These are phyloP conservation scores for Thelonectria discophora DNA, from an alignment of 2,329 filamentous ascomycete genomes.

Conservation along the genomic window DNA sequence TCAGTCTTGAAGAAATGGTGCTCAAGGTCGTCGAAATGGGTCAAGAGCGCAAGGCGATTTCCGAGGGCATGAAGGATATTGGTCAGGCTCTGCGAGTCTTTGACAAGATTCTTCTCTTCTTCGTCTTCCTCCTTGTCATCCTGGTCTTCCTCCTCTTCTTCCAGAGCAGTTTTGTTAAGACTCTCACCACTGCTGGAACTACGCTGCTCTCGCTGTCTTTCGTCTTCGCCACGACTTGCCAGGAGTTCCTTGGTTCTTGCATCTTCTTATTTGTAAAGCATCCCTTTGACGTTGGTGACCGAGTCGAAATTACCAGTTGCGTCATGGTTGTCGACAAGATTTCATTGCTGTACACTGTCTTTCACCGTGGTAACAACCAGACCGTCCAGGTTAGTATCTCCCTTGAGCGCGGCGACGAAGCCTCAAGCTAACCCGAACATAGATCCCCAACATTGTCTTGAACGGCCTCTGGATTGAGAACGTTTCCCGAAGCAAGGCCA, in stretches of 20 bases:
- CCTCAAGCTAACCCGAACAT: neutral
- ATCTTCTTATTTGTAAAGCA: slow-evolving; percentile 99
- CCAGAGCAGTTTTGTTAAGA: slow-evolving; percentile 84
- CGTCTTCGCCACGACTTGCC: slow-evolving; percentile 89
- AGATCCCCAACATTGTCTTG: slow-evolving; percentile 90
- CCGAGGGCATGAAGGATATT: slow-evolving; percentile 96
- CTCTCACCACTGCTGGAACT: slow-evolving; percentile 88
- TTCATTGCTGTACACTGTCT: slow-evolving; percentile 91
- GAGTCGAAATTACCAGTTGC: slow-evolving; percentile 79
- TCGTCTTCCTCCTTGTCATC: slow-evolving; percentile 82
- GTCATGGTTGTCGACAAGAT: slow-evolving; percentile 90
- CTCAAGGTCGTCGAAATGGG: slow-evolving; percentile 85
- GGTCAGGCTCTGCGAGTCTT: slow-evolving; percentile 92
- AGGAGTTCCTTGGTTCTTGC: slow-evolving; percentile 97
- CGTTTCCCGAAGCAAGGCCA: slow-evolving; percentile 86
- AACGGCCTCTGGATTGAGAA: slow-evolving; percentile 98
- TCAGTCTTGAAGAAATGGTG: slow-evolving; percentile 95
- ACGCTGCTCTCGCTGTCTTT: slow-evolving; percentile 95
- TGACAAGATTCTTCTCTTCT: slow-evolving; percentile 82
- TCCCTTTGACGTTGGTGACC: slow-evolving; percentile 94
- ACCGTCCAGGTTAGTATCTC: slow-evolving; percentile 61
- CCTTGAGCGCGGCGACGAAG: neutral
- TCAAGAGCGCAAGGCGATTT: slow-evolving; percentile 86
- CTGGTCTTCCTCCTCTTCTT: slow-evolving; percentile 92
- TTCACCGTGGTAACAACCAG: slow-evolving; percentile 84